A percentile compares a stretch with the other conserved stretches of the same genome.
These are phyloP conservation scores for Nadsonia fulvescens DNA, from an alignment of 805 yeast species.

Conservation along the genomic window DNA sequence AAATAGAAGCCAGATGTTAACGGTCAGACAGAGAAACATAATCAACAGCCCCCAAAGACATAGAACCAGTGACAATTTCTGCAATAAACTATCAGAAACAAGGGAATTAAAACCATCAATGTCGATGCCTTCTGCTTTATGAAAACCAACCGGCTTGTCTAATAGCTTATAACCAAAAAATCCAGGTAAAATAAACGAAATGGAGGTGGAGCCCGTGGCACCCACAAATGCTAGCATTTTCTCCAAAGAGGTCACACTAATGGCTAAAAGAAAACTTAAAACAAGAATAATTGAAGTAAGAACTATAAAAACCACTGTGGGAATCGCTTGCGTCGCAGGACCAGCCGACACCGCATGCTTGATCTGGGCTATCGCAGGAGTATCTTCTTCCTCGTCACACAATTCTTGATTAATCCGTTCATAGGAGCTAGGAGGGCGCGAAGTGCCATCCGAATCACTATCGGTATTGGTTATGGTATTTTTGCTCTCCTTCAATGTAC, in stretches of 20 bases:
- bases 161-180: constrained; percentile 62
- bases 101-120: constrained; percentile 11
- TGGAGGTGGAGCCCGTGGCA: constrained; percentile 83
- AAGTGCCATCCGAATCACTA: neutral
- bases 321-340: constrained; percentile 8
- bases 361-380: constrained; percentile 1
- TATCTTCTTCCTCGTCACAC: constrained; percentile 6
- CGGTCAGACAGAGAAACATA: constrained; percentile 45
- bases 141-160: constrained; percentile 8
- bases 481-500: constrained; percentile 1
- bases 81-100: constrained; percentile 19
- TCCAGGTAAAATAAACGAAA: constrained; percentile 82
- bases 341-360: constrained; percentile 1
- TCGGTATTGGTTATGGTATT: no score
- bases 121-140: constrained; percentile 2
- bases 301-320: constrained; percentile 17
- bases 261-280: constrained; percentile 44
- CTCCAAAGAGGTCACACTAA: constrained; percentile 55
- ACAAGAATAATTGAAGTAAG: constrained; percentile 29
- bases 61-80: constrained; percentile 35
- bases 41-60: constrained; percentile 53
- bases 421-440: constrained; percentile 3
- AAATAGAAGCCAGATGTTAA: constrained; percentile 15
- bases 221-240: constrained; percentile 77
- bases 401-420: no score